Evolutionary conservation across 139 green algal species (phyloP).

Genomic region (Zygnema cylindricum): DNA sequence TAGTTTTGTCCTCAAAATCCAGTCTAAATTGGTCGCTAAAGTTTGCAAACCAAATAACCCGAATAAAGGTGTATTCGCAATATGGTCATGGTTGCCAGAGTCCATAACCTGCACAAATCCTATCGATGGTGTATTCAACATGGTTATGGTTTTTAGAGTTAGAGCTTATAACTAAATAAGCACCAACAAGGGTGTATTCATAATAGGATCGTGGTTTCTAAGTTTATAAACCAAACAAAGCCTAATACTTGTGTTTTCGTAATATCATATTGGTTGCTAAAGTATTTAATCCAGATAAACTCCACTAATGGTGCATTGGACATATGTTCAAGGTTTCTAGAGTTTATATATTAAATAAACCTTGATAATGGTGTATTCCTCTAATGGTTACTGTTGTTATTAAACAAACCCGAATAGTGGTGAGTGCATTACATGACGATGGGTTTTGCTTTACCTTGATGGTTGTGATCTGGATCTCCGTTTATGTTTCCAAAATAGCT

Average conservation of each 20-base stretch:
- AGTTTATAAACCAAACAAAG: not conserved
- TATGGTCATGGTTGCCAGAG: too few species aligned
- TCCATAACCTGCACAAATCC: too few species aligned
- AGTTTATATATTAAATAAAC: too few species aligned
- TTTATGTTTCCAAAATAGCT: constrained; percentile 3
- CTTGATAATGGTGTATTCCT: too few species aligned
- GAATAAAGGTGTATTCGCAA: not conserved
- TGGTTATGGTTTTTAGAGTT: too few species aligned
- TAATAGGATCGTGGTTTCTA: not conserved
- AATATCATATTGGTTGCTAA: not conserved
- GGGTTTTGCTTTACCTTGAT: not conserved
- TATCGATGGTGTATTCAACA: too few species aligned
- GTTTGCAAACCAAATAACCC: not conserved
- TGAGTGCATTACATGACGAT: not conserved
- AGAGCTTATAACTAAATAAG: not conserved
- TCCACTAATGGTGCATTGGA: not conserved
- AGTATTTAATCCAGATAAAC: not conserved
- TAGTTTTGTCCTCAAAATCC: not conserved
- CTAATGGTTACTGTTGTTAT: not conserved
- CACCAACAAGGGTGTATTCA: not conserved
- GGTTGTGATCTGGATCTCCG: not conserved
- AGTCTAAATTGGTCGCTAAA: not conserved
- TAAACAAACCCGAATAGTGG: not conserved
- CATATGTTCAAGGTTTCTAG: not conserved
- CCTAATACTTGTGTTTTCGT: not conserved